Evolutionary conservation across 495 filamentous ascomycete species (phyloP).

Genomic region (Aspergillus sparsus): DNA sequence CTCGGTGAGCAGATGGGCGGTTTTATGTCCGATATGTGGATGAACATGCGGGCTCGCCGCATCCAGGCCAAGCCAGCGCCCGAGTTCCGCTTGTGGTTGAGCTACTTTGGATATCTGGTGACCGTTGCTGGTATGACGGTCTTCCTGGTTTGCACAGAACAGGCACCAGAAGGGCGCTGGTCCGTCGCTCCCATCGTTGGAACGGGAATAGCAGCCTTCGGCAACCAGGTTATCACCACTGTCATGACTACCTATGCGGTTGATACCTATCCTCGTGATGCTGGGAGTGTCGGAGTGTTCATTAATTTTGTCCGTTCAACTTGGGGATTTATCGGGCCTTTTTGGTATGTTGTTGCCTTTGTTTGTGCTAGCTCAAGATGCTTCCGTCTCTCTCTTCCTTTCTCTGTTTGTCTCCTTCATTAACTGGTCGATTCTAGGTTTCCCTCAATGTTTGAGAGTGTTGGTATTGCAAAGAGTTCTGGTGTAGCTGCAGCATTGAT

Average conservation of each 20-base stretch:
- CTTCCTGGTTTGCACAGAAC: slow-evolving; percentile 50
- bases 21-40: slow-evolving; percentile 53
- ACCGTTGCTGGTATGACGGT: slow-evolving; percentile 52
- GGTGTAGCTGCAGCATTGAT: slow-evolving; percentile 45
- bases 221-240: slow-evolving; percentile 60
- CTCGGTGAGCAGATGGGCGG: slow-evolving; percentile 59
- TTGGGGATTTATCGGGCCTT: slow-evolving; percentile 62
- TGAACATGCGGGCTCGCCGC: slow-evolving; percentile 40
- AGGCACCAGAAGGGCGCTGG: slow-evolving; percentile 43
- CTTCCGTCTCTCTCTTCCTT: background rate
- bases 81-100: slow-evolving; percentile 55
- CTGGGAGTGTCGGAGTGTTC: slow-evolving; percentile 56
- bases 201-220: slow-evolving; percentile 51
- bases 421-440: slow-evolving; percentile 35
- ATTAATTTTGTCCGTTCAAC: slow-evolving; percentile 57
- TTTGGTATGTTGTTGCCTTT: slow-evolving; percentile 45
- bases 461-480: slow-evolving; percentile 47
- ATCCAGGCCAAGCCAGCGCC: slow-evolving; percentile 38
- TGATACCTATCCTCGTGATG: slow-evolving; percentile 52
- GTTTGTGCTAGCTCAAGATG: slow-evolving; percentile 3
- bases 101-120: slow-evolving; percentile 51
- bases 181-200: slow-evolving; percentile 53
- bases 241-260: slow-evolving; percentile 59
- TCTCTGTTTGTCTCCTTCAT: background rate
- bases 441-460: slow-evolving; percentile 49